These are phyloP conservation scores for Dendrocalamus sinicus DNA, from an alignment of 176 grass and related monocot genomes.

Conservation along the genomic window DNA sequence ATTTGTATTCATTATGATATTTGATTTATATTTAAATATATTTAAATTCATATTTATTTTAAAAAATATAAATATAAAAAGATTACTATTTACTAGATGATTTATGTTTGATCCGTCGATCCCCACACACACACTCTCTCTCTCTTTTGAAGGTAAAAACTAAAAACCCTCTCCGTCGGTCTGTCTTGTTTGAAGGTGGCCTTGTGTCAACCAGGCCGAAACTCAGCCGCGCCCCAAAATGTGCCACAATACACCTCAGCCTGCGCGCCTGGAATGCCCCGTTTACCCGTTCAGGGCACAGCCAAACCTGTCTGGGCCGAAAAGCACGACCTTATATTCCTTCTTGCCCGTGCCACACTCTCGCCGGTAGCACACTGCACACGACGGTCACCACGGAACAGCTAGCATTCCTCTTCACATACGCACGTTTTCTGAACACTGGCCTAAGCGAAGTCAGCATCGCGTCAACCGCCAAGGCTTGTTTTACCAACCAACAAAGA, in stretches of 20 bases:
- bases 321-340: not conserved
- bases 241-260: not conserved
- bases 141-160: no score
- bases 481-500: not conserved
- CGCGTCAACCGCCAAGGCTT: not conserved
- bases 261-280: not conserved
- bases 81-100: no score
- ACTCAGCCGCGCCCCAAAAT: not conserved
- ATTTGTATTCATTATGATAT: no score
- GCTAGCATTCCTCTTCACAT: not conserved
- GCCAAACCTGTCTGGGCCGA: not conserved
- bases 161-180: no score
- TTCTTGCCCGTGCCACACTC: not conserved
- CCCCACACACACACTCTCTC: no score
- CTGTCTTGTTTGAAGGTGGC: not conserved
- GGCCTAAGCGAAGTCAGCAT: not conserved
- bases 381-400: not conserved
- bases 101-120: no score
- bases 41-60: no score
- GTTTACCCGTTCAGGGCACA: not conserved
- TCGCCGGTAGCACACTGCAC: not conserved
- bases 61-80: no score
- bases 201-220: not conserved
- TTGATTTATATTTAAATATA: no score
- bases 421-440: not conserved